These are phyloP conservation scores for Vachellia pachyceras DNA, from an alignment of 306 rosid species.

Conservation along the genomic window DNA sequence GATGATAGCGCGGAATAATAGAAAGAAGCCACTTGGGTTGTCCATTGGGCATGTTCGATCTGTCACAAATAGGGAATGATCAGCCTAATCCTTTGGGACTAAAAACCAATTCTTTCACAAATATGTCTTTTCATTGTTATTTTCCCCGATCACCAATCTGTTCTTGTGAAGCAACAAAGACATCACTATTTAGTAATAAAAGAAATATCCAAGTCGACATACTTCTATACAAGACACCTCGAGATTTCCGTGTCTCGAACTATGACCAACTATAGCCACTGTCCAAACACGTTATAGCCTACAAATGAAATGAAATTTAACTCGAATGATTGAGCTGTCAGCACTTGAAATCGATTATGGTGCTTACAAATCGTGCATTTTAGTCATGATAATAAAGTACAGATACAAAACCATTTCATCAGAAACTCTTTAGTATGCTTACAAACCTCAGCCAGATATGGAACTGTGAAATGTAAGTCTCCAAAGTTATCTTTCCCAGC, in stretches of 20 bases:
- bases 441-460: conserved; percentile 98
- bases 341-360: not conserved
- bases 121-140: conserved; percentile 27
- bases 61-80: conserved; percentile 46
- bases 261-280: conserved; percentile 28
- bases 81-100: conserved; percentile 22
- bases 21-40: conserved; percentile 99
- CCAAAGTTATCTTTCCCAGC: conserved; percentile 98
- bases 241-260: conserved; percentile 26
- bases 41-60: conserved; percentile 89
- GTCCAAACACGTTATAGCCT: conserved; percentile 22
- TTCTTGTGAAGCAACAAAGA: conserved; percentile 30
- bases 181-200: conserved; percentile 10
- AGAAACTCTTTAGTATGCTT: conserved; percentile 22
- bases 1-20: conserved; percentile 77
- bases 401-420: conserved; percentile 1
- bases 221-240: conserved; percentile 2
- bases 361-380: conserved; percentile 33
- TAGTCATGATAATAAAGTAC: conserved; percentile 4
- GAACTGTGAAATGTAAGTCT: conserved; percentile 96
- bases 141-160: conserved; percentile 17
- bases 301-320: conserved; percentile 30
- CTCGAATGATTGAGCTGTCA: conserved; percentile 9
- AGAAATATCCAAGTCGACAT: conserved; percentile 9
- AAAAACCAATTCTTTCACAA: not conserved